phyloP scores from a whole-genome alignment of 2,329 filamentous ascomycete species.

The Alternaria burnsii region DNA sequence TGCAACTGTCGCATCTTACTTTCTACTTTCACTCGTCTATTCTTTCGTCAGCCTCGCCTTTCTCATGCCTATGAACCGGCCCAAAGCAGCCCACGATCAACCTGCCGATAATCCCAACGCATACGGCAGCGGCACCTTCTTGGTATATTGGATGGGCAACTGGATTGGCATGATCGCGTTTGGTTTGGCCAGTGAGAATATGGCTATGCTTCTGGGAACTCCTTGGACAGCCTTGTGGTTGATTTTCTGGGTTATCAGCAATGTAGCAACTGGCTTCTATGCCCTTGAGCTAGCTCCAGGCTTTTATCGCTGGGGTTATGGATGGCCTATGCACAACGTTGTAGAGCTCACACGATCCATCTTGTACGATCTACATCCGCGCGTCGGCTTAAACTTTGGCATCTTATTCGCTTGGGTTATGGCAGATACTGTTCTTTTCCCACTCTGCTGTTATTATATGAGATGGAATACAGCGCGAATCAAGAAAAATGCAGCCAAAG shows the following conservation, averaged over 20 bases:
- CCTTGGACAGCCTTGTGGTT: conserved; percentile 71
- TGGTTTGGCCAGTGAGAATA: conserved; percentile 70
- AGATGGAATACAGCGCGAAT: conserved; percentile 48
- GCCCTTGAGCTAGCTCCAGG: conserved; percentile 63
- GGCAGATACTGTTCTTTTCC: conserved; percentile 63
- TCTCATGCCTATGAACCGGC: conserved; percentile 66
- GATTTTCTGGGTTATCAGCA: conserved; percentile 73
- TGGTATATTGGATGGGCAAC: conserved; percentile 71
- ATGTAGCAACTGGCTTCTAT: conserved; percentile 69
- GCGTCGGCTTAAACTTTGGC: conserved; percentile 68
- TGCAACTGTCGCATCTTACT: conserved; percentile 65
- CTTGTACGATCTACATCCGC: conserved; percentile 66
- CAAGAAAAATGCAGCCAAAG: conserved; percentile 34
- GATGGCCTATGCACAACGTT: conserved; percentile 69
- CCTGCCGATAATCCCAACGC: conserved; percentile 60
- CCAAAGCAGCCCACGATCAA: conserved; percentile 54
- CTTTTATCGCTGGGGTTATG: conserved; percentile 70
- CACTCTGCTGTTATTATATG: conserved; percentile 56
- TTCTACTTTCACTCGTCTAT: conserved; percentile 69
- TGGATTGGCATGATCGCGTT: conserved; percentile 69
- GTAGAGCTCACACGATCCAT: conserved; percentile 68
- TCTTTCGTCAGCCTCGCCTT: conserved; percentile 69
- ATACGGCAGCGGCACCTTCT: conserved; percentile 66
- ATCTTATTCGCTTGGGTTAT: conserved; percentile 66
- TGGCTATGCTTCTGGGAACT: conserved; percentile 68